Percentiles rank a stretch among this genome's conserved stretches.
These are phyloP conservation scores for Radiomyces spectabilis DNA, from an alignment of 192 early-diverging fungal genomes.

Conservation along the genomic window DNA sequence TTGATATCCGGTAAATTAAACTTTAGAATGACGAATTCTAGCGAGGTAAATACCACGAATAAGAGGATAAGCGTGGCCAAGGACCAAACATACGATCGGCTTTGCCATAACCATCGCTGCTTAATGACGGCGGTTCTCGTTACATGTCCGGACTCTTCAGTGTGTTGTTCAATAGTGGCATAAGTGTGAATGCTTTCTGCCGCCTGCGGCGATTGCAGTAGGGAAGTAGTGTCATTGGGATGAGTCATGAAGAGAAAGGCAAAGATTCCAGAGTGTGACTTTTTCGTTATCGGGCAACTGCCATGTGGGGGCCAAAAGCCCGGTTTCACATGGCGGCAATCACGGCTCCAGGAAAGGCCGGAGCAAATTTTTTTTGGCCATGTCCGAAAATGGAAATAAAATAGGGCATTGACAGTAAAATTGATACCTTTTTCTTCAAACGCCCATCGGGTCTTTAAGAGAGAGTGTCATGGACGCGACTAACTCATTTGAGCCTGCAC, in stretches of 20 bases:
- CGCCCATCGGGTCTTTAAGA: too few relatives aligned
- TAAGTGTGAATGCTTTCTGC: neutral
- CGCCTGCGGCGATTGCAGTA: neutral
- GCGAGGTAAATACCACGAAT: conserved; percentile 7
- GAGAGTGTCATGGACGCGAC: too few relatives aligned
- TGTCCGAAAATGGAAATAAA: too few relatives aligned
- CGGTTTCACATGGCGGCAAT: too few relatives aligned
- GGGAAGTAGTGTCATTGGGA: neutral
- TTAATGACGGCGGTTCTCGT: neutral
- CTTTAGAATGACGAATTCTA: conserved; percentile 16
- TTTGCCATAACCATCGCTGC: conserved; percentile 14
- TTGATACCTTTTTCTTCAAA: too few relatives aligned
- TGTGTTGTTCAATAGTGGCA: neutral
- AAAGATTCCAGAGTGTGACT: too few relatives aligned
- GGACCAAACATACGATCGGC: conserved; percentile 22
- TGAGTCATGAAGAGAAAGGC: too few relatives aligned
- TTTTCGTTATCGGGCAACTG: too few relatives aligned
- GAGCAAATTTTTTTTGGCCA: too few relatives aligned
- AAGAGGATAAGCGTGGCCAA: conserved; percentile 14
- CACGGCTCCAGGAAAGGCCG: too few relatives aligned
- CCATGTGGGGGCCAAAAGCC: too few relatives aligned
- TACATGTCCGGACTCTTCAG: neutral
- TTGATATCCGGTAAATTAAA: conserved; percentile 21
- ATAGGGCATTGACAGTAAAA: too few relatives aligned
- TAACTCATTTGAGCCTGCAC: neutral